These are phyloP conservation scores for Cotoneaster glaucophyllus DNA, from an alignment of 306 rosid species.

Conservation along the genomic window DNA sequence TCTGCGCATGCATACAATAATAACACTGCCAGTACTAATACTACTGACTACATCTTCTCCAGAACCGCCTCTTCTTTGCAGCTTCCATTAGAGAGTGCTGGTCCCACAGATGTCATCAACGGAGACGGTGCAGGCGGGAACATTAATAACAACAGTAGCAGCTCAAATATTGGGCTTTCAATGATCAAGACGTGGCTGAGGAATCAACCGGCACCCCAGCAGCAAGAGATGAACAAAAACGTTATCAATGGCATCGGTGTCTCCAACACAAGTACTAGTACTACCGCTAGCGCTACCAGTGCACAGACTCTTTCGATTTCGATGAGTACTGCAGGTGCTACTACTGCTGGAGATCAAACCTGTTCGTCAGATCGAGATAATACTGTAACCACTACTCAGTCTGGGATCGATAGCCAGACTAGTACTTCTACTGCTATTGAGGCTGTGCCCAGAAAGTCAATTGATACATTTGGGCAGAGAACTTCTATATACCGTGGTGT, in stretches of 20 bases:
- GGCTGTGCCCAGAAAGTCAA: conserved; percentile 50
- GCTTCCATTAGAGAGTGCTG: not conserved
- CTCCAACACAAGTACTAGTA: not conserved
- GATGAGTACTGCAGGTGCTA: conserved; percentile 62
- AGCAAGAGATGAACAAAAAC: not conserved
- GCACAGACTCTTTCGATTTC: conserved; percentile 56
- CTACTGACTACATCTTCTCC: not conserved
- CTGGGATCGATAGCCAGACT: conserved; percentile 17
- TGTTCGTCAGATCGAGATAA: conserved; percentile 37
- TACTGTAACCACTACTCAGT: conserved; percentile 1
- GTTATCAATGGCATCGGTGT: not conserved
- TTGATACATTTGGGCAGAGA: conserved; percentile 88
- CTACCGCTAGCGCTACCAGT: not conserved
- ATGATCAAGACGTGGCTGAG: conserved; percentile 91
- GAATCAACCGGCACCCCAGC: conserved; percentile 42
- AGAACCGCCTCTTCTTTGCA: not conserved
- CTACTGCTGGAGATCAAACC: conserved; percentile 33
- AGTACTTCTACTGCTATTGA: conserved; percentile 23
- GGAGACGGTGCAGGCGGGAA: not conserved
- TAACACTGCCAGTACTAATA: conserved; percentile 5
- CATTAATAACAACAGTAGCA: not conserved
- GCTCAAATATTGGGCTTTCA: conserved; percentile 59
- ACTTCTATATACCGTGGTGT: conserved; percentile 98
- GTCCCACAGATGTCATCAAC: not conserved
- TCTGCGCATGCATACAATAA: conserved; percentile 9